These are phyloP conservation scores for Ottelia alismoides DNA, from an alignment of 106 monocot species.

Conservation along the genomic window DNA sequence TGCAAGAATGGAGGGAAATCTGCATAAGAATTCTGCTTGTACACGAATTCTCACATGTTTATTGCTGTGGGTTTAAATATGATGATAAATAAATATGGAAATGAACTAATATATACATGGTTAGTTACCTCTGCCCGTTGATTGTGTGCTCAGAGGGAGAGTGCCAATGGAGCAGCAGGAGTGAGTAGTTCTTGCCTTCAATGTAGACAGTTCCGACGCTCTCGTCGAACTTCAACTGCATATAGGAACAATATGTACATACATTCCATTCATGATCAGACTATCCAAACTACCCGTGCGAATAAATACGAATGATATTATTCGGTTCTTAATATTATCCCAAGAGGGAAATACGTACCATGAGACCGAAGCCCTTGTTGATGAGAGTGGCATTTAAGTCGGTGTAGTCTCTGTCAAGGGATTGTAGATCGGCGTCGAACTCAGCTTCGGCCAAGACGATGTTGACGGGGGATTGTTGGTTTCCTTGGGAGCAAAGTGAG, in stretches of 20 bases:
- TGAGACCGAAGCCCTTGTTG: constrained; percentile 41
- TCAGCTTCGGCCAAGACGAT: constrained; percentile 16
- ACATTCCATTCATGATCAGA: too few species aligned
- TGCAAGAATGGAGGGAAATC: too few species aligned
- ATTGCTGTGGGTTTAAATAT: too few species aligned
- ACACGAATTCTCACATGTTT: too few species aligned
- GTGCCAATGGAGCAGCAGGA: constrained; percentile 60
- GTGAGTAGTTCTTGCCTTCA: constrained; percentile 45
- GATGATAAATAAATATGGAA: too few species aligned
- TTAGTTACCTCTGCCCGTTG: constrained; percentile 45
- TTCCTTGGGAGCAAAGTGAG: constrained; percentile 30
- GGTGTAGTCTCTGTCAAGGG: constrained; percentile 23
- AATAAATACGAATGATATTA: too few species aligned
- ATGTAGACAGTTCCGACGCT: constrained; percentile 19
- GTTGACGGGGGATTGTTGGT: constrained; percentile 52
- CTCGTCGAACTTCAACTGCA: constrained; percentile 33
- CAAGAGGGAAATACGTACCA: constrained; percentile 27
- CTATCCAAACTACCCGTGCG: too few species aligned
- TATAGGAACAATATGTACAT: neutral
- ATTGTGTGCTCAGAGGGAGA: constrained; percentile 72
- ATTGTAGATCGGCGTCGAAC: constrained; percentile 5
- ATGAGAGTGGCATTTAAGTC: constrained; percentile 38
- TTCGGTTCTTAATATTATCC: too few species aligned
- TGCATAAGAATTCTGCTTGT: too few species aligned
- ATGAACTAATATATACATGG: too few species aligned